Evolutionary conservation across 2,329 filamentous ascomycete genomes (phyloP).

Genomic region (Exophiala sideris): DNA sequence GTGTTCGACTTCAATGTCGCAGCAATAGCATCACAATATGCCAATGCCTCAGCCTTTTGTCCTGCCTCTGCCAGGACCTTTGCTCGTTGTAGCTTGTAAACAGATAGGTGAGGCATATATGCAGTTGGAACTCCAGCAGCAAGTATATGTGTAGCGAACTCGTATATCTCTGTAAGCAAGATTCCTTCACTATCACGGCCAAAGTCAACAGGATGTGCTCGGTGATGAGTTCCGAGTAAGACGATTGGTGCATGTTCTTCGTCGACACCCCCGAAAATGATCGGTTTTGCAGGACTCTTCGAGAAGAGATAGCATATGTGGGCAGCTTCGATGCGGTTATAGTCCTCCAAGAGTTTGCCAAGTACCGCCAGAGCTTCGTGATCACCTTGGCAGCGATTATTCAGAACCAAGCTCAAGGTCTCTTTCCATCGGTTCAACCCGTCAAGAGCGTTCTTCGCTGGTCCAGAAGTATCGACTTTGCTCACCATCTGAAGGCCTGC

Average conservation of each 20-base stretch:
- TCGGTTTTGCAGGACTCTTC: constrained; percentile 48
- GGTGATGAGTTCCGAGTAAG: constrained; percentile 80
- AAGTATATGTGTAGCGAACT: constrained; percentile 77
- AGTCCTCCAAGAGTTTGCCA: constrained; percentile 76
- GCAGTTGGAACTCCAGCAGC: constrained; percentile 49
- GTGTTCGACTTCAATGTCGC: constrained; percentile 75
- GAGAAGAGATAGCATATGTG: constrained; percentile 94
- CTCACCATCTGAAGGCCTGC: constrained; percentile 89
- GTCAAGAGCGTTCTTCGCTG: constrained; percentile 70
- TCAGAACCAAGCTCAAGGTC: constrained; percentile 78
- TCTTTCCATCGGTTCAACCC: constrained; percentile 94
- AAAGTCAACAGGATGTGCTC: constrained; percentile 66
- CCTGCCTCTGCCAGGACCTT: constrained; percentile 80
- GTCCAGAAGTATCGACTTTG: constrained; percentile 59
- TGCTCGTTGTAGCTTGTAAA: constrained; percentile 89
- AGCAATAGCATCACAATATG: constrained; percentile 85
- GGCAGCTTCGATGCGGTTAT: constrained; percentile 84
- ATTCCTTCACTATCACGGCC: constrained; percentile 79
- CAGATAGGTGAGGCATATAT: constrained; percentile 75
- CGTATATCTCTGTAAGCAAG: constrained; percentile 93
- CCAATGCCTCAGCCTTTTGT: constrained; percentile 73
- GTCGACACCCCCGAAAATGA: constrained; percentile 77
- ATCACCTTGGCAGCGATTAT: constrained; percentile 82
- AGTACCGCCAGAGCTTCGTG: constrained; percentile 72
- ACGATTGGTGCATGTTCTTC: constrained; percentile 76